Evolutionary conservation across 176 grass and related monocot genomes (phyloP), one percentile per base, ranked within the genome.

Genomic region (Luzula sylvatica): DNA sequence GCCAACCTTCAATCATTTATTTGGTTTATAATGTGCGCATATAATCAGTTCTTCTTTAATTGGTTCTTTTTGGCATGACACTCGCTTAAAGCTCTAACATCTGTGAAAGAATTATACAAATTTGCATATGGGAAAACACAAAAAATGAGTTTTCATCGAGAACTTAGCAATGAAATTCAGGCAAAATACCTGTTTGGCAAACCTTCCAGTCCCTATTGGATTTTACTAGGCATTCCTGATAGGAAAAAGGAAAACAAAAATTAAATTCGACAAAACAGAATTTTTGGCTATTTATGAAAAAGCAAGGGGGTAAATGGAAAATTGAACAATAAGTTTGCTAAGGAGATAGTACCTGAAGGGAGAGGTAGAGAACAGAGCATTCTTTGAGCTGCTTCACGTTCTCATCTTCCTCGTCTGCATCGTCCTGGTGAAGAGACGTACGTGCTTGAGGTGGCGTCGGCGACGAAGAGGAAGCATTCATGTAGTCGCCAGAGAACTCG

Each of bases 341-440:
- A 53, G 14, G 15, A 41, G 29, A 4, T 2, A 8, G 29, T 81
- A 50, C 88, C 82, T 94, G 83, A 23, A 95, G 76, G 15, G 88
- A 74, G 23, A 95, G 66, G 53, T 95, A 95, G 57, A 87, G 8
- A 44, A 52, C 23, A 13, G 88, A 77, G 50, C 83, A 95, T 62
- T 95, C 83, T 19, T 81, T 83, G 66, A 95, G 88, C 73, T 95
- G 88, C 69, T 84, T 95, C 46, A 95, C 88, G 63, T 15, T 95
- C 32, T 83, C 79, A 20, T 87, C 88, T 22, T 95, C 88, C 56
- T 87, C 83, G 20, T 95, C 88, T 7, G 72, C 66, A 26, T 87
- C 79, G 23, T 55, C 71, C 38, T 45, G 51, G 61, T 95, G 88
- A 32, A 83, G 67, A 5, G 61, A 45, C 1, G 8, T 45, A 20